Conservation (phyloP, 1,284 basidiomycete species). For the Butyriboletus appendiculatus region DNA sequence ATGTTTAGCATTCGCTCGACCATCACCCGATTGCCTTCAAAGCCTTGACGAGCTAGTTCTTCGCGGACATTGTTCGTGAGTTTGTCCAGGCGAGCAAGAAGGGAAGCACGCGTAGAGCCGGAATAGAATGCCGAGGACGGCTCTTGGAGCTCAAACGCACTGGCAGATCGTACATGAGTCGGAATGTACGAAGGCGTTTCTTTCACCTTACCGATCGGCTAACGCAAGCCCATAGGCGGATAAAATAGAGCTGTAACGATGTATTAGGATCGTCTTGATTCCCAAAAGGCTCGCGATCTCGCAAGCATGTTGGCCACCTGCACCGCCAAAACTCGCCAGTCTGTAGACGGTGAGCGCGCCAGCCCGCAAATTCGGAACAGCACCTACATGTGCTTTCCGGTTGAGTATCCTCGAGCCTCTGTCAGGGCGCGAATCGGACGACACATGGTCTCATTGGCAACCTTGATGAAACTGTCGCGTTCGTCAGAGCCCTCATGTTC, state of each 20-base stretch:
- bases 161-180: constrained; percentile 31
- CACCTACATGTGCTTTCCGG: constrained; percentile 71
- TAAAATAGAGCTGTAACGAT: constrained; percentile 73
- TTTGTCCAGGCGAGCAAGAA: constrained; percentile 67
- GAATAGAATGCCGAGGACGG: constrained; percentile 80
- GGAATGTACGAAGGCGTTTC: background rate
- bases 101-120: constrained; percentile 48
- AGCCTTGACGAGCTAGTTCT: constrained; percentile 80
- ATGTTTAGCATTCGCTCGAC: constrained; percentile 88
- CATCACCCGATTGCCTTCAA: constrained; percentile 66
- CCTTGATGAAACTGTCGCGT: constrained; percentile 76
- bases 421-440: constrained; percentile 91
- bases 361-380: background rate
- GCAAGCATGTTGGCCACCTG: constrained; percentile 82
- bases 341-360: constrained; percentile 16
- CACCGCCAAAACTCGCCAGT: constrained; percentile 85
- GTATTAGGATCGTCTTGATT: constrained; percentile 73
- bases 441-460: constrained; percentile 95
- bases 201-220: constrained; percentile 65
- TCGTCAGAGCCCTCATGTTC: constrained; percentile 3
- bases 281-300: constrained; percentile 69
- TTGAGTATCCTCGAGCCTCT: constrained; percentile 87
- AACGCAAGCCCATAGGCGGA: constrained; percentile 80
- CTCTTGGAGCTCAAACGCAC: constrained; percentile 85
- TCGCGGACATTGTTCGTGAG: constrained; percentile 62